Evolutionary conservation across 2,329 filamentous ascomycete species (phyloP).

Genomic region (Aspergillus nomiae): DNA sequence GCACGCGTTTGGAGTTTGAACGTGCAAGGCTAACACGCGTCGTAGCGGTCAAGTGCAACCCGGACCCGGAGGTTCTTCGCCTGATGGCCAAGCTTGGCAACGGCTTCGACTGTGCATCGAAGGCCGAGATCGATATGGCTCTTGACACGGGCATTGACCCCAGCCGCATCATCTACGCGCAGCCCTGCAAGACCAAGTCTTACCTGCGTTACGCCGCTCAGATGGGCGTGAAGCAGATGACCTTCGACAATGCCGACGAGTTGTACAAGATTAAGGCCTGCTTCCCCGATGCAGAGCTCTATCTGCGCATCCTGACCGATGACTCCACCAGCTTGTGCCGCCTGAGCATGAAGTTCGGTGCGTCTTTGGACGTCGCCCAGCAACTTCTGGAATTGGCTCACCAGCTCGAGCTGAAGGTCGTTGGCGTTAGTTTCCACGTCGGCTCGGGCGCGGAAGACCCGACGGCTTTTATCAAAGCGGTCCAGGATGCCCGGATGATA

Average conservation of each 20-base stretch:
- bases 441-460: slow-evolving; percentile 95
- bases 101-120: slow-evolving; percentile 98
- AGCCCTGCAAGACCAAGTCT: slow-evolving; percentile 99
- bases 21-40: not conserved
- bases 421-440: slow-evolving; percentile 97
- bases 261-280: slow-evolving; percentile 96
- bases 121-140: slow-evolving; percentile 93
- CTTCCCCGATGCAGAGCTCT: slow-evolving; percentile 86
- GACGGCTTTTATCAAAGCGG: slow-evolving; percentile 85
- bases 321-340: slow-evolving; percentile 93
- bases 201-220: slow-evolving; percentile 89
- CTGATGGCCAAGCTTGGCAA: slow-evolving; percentile 86
- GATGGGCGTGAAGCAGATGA: slow-evolving; percentile 93
- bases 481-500: slow-evolving; percentile 82
- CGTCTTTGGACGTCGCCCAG: slow-evolving; percentile 78
- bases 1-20: not conserved
- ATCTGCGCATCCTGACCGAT: slow-evolving; percentile 92
- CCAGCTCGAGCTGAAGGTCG: slow-evolving; percentile 82
- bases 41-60: slow-evolving; percentile 96
- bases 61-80: slow-evolving; percentile 83
- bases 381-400: slow-evolving; percentile 78
- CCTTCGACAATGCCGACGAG: slow-evolving; percentile 97
- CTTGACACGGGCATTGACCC: slow-evolving; percentile 80
- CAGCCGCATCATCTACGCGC: slow-evolving; percentile 94
- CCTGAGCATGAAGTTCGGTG: slow-evolving; percentile 96